Evolutionary conservation across 805 yeast species (phyloP), one percentile per base, ranked within the genome.

Genomic region (Candida khao-thaluensis): DNA sequence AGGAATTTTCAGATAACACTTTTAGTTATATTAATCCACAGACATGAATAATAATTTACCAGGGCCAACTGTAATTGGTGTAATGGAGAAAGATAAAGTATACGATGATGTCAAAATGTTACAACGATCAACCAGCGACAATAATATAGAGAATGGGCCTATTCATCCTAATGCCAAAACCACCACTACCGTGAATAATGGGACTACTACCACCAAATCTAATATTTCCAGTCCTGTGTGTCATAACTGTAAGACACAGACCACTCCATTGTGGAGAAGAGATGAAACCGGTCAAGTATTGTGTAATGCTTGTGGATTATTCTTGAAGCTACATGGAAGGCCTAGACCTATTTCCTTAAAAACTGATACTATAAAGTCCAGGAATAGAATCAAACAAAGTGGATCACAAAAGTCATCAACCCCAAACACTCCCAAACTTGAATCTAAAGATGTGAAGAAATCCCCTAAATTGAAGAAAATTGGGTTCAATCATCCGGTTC

Each of bases 241-340:
- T 60, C 86, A 84, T 51, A 90, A 90, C 61, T 90, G 98, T 66
- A 77, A 82, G 53, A 90, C 98, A 2, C 85, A 88, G 42, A 90
- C 93, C 1, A 90, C 98, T 2, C 97, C 98, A 1, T 68, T 90
- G 20, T 90, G 97, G 97, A 76, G 97, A 62, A 73, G 97, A 47
- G 96, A 90, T 62, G 96, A 89, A 54, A 78, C 85, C 8, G 66
- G 66, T 12, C 73, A 68, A 52, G 95, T 90, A 23, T 72, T 90
- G 34, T 90, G 98, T 61, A 90, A 90, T 65, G 98, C 98, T 7
- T 88, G 96, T 67, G 96, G 96, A 0, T 69, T 88, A 35, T 88
- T 88, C 54, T 65, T 89, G 43, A 90, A 90, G 63, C 73, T 90
- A 29, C 98, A 90, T 57, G 96, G 96, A 17, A 77, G 95, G 38